These are phyloP conservation scores for Sarcomyxa edulis DNA, from an alignment of 768 basidiomycete genomes.

Conservation along the genomic window DNA sequence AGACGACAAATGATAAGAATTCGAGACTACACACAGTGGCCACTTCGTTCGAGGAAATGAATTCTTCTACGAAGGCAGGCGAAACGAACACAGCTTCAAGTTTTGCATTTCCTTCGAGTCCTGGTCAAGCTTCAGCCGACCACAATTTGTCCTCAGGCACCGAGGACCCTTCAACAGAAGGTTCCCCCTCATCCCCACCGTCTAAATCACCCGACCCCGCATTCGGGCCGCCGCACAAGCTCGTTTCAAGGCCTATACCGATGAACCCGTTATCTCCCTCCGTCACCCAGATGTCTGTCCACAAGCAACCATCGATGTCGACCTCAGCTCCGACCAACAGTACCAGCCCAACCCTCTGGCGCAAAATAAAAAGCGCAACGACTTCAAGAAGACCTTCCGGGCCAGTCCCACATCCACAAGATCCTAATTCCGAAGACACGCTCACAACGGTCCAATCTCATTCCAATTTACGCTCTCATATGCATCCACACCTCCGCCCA, in stretches of 20 bases:
- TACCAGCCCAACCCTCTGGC: background rate
- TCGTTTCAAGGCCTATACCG: background rate
- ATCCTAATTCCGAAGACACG: too few relatives aligned
- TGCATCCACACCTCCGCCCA: too few relatives aligned
- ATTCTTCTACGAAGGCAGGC: background rate
- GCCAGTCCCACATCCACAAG: background rate
- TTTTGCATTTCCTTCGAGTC: background rate
- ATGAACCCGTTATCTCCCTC: background rate
- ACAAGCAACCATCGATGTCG: background rate
- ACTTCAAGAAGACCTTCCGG: constrained; percentile 5
- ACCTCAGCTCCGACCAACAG: background rate
- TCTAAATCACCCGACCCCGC: background rate
- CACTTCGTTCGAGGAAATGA: background rate
- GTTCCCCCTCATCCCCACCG: background rate
- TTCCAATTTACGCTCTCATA: too few relatives aligned
- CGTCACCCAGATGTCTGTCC: background rate
- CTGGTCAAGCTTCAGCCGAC: background rate
- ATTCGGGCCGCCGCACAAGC: background rate
- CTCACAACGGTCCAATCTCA: too few relatives aligned
- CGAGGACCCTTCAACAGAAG: background rate
- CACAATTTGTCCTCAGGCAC: background rate
- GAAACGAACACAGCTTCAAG: background rate
- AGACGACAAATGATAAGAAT: too few relatives aligned
- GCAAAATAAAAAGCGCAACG: constrained; percentile 13
- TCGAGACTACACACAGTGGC: too few relatives aligned